Conservation (phyloP, 2,329 filamentous ascomycete genomes). For the Talaromyces pinophilus region DNA sequence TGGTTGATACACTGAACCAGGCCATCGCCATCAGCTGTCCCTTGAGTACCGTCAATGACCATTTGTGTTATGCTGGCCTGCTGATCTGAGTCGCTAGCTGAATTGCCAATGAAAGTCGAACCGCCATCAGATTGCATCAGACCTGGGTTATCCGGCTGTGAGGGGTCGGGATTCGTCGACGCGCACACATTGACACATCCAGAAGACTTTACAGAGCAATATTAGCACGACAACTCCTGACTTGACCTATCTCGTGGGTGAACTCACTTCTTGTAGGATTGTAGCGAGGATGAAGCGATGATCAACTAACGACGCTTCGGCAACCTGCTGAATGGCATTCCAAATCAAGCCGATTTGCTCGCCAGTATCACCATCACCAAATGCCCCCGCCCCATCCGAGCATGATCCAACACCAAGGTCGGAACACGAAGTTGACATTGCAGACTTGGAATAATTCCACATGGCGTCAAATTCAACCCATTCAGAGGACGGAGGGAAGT, state of each 20-base stretch:
- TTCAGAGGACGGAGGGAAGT: slow-evolving; percentile 14
- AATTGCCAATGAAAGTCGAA: slow-evolving; percentile 20
- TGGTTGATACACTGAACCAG: slow-evolving; percentile 22
- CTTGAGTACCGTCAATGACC: slow-evolving; percentile 20
- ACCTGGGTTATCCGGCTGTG: slow-evolving; percentile 20
- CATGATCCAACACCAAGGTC: slow-evolving; percentile 19
- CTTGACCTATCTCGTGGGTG: too few species aligned
- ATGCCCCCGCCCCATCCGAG: slow-evolving; percentile 14
- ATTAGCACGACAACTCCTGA: neutral
- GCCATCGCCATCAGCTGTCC: slow-evolving; percentile 17
- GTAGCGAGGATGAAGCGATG: slow-evolving; percentile 23
- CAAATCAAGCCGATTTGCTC: slow-evolving; percentile 21
- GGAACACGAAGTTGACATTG: slow-evolving; percentile 18
- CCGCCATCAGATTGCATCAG: slow-evolving; percentile 23
- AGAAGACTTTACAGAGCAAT: slow-evolving; percentile 5
- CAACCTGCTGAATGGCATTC: slow-evolving; percentile 23
- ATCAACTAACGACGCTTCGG: slow-evolving; percentile 18
- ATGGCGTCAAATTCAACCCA: slow-evolving; percentile 23
- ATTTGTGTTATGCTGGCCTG: slow-evolving; percentile 21
- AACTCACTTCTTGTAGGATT: slow-evolving; percentile 17
- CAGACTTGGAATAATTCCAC: slow-evolving; percentile 22
- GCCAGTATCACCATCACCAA: slow-evolving; percentile 12
- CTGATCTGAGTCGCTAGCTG: slow-evolving; percentile 7
- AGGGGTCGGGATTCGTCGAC: slow-evolving; percentile 18
- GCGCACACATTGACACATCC: slow-evolving; percentile 21